phyloP scores from a whole-genome alignment of 1,284 basidiomycete species.

The Agroathelia rolfsii region DNA sequence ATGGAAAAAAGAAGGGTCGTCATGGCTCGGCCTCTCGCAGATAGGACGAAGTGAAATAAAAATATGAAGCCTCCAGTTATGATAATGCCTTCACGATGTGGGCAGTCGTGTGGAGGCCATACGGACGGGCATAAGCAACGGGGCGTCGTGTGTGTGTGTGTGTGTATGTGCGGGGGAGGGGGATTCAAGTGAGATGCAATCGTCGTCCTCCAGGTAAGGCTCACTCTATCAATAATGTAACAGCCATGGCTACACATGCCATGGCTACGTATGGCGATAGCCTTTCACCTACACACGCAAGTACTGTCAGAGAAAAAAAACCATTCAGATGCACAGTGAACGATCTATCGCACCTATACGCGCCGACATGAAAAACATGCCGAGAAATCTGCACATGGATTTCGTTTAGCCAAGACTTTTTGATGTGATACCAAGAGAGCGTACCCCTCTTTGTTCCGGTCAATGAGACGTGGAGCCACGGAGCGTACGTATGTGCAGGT shows the following conservation, averaged over 20 bases:
- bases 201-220: too few relatives aligned
- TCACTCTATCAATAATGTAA: conserved; percentile 45
- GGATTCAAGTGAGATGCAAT: too few relatives aligned
- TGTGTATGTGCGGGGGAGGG: too few relatives aligned
- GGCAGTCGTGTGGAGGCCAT: too few relatives aligned
- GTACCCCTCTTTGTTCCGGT: conserved; percentile 92
- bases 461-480: conserved; percentile 81
- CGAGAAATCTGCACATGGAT: conserved; percentile 56
- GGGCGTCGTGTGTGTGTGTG: too few relatives aligned
- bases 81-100: too few relatives aligned
- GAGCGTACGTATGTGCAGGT: conserved; percentile 95
- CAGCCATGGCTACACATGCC: conserved; percentile 75
- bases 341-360: conserved; percentile 62
- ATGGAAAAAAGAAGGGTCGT: too few relatives aligned
- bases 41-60: too few relatives aligned
- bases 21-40: too few relatives aligned
- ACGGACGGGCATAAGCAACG: too few relatives aligned
- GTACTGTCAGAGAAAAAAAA: background rate
- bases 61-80: too few relatives aligned
- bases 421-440: conserved; percentile 14
- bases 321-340: conserved; percentile 1
- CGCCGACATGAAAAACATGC: conserved; percentile 89
- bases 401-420: conserved; percentile 2
- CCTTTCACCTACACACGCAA: conserved; percentile 68
- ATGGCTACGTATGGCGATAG: conserved; percentile 77